These are phyloP conservation scores for Candida taoyuanica DNA, from an alignment of 805 yeast genomes.

Conservation along the genomic window DNA sequence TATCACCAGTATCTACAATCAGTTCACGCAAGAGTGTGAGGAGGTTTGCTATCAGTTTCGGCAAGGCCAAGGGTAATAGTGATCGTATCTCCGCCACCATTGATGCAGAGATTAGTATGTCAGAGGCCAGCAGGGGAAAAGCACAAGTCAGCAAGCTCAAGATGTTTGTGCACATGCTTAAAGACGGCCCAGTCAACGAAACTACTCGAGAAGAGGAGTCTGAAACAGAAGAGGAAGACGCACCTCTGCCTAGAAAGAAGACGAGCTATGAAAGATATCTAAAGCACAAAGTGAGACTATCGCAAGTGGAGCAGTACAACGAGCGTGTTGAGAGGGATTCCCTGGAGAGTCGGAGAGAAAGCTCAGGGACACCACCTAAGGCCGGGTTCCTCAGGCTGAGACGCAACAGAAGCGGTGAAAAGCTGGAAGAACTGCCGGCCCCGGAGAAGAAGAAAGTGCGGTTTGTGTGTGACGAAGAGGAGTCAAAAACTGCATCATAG, in stretches of 20 bases:
- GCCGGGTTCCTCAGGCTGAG: slow-evolving; percentile 4
- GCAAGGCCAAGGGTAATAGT: neutral
- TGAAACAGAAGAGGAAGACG: slow-evolving; percentile 7
- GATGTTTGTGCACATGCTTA: slow-evolving; percentile 64
- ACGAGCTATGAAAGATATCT: slow-evolving; percentile 14
- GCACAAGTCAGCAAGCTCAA: slow-evolving; percentile 40
- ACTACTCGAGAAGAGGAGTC: neutral
- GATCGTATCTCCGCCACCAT: neutral
- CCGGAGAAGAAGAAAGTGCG: slow-evolving; percentile 7
- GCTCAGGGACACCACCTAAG: neutral
- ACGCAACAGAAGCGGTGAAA: slow-evolving; percentile 4
- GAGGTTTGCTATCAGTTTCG: slow-evolving; percentile 1
- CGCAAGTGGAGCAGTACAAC: slow-evolving; percentile 15
- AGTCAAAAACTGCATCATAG: too few species aligned
- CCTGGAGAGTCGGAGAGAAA: neutral
- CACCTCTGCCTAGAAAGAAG: slow-evolving; percentile 20
- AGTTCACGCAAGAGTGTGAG: too few species aligned
- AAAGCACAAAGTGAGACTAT: slow-evolving; percentile 18
- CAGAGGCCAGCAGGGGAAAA: neutral
- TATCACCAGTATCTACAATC: neutral
- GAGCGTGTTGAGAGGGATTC: slow-evolving; percentile 5
- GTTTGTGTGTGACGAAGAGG: too few species aligned
- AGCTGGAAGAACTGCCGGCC: neutral
- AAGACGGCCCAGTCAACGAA: slow-evolving; percentile 18
- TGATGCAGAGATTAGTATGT: neutral